A percentile compares a stretch with the other conserved stretches of the same genome.
Evolutionary conservation across 2,329 filamentous ascomycete genomes (phyloP).

Genomic region (Penicillium rolfsii): DNA sequence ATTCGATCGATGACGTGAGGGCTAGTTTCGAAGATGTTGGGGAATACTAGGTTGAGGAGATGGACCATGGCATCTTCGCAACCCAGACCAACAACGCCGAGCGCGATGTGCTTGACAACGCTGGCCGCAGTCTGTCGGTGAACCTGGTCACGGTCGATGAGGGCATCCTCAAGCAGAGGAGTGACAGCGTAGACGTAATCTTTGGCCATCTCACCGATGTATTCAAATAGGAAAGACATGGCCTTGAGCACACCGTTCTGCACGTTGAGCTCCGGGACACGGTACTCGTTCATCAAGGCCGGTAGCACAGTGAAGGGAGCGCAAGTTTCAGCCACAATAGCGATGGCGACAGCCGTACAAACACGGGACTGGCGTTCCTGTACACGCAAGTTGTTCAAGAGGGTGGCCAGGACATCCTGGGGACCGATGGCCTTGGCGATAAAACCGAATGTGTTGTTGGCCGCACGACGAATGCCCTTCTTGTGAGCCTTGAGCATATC

Average conservation of each 20-base stretch:
- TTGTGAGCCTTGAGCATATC: slow-evolving; percentile 99
- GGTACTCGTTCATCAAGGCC: slow-evolving; percentile 98
- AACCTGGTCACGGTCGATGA: slow-evolving; percentile 97
- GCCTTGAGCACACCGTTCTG: slow-evolving; percentile 98
- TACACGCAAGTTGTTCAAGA: slow-evolving; percentile 94
- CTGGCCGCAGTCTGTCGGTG: slow-evolving; percentile 95
- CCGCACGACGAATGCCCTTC: slow-evolving; percentile 95
- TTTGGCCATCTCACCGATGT: slow-evolving; percentile 99
- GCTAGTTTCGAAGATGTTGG: slow-evolving; percentile 96
- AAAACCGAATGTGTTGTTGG: slow-evolving; percentile 99
- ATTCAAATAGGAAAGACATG: slow-evolving; percentile 95
- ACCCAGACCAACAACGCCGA: slow-evolving; percentile 95
- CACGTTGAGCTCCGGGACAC: slow-evolving; percentile 96
- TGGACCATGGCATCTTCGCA: slow-evolving; percentile 99
- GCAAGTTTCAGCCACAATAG: slow-evolving; percentile 97
- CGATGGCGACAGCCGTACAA: slow-evolving; percentile 97
- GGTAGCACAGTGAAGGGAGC: slow-evolving; percentile 98
- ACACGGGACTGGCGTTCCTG: slow-evolving; percentile 98
- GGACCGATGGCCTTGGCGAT: slow-evolving; percentile 99
- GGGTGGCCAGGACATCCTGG: slow-evolving; percentile 91
- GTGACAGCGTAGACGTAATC: slow-evolving; percentile 99
- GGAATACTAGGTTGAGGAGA: slow-evolving; percentile 91
- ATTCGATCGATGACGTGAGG: slow-evolving; percentile 98
- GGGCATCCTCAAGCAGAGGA: slow-evolving; percentile 89
- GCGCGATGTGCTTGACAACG: slow-evolving; percentile 95